These are phyloP conservation scores for Sclerotinia minor DNA, from an alignment of 2,329 filamentous ascomycete genomes.

Conservation along the genomic window DNA sequence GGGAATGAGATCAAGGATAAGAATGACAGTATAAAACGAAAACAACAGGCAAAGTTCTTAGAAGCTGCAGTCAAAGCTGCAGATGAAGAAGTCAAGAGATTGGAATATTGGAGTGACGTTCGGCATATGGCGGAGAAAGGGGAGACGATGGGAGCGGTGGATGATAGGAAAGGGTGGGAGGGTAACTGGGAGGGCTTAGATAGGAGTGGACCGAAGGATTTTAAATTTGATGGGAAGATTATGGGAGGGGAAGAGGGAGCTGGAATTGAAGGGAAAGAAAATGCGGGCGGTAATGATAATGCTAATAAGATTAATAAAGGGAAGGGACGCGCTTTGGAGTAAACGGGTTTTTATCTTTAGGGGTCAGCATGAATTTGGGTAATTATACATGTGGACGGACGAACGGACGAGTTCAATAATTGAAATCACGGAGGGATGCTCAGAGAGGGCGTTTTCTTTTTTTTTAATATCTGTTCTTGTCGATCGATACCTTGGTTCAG, in stretches of 20 bases:
- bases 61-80: conserved; percentile 72
- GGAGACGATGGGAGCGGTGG: conserved; percentile 41
- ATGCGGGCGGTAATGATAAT: conserved; percentile 23
- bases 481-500: conserved; percentile 2
- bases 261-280: conserved; percentile 22
- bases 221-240: conserved; percentile 34
- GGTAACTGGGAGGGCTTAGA: conserved; percentile 39
- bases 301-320: neutral
- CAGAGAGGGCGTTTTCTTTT: neutral
- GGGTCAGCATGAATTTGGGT: neutral
- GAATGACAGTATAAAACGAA: conserved; percentile 38
- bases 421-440: neutral
- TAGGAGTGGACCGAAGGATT: conserved; percentile 38
- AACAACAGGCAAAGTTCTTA: conserved; percentile 63
- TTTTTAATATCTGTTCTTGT: too few relatives aligned
- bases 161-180: conserved; percentile 38
- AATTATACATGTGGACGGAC: neutral
- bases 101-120: conserved; percentile 88
- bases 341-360: neutral
- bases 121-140: conserved; percentile 62
- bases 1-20: conserved; percentile 31
- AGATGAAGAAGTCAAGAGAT: conserved; percentile 73
- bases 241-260: conserved; percentile 30
- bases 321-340: conserved; percentile 5
- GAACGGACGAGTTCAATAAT: neutral